A percentile compares a stretch with the other conserved stretches of the same genome.
Conservation (phyloP, 495 filamentous ascomycete genomes). For the Evernia prunastri region DNA sequence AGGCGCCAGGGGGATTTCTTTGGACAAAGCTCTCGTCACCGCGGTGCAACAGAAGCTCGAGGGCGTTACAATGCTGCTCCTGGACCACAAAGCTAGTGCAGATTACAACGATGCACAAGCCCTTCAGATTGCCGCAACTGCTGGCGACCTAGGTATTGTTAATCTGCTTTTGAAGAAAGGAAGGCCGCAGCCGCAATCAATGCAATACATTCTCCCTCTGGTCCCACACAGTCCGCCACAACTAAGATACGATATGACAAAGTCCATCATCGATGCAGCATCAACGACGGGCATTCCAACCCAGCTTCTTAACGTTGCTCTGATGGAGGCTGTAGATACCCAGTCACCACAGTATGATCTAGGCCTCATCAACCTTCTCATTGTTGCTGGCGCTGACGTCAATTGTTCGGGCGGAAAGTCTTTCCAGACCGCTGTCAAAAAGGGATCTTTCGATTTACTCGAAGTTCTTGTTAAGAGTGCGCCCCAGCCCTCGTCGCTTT, state of each 20-base stretch:
- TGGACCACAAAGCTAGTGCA: conserved; percentile 21
- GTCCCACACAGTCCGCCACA: conserved; percentile 9
- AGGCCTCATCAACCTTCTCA: conserved; percentile 11
- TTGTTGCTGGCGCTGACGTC: conserved; percentile 19
- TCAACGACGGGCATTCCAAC: neutral
- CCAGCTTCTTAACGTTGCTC: conserved; percentile 14
- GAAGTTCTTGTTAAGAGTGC: conserved; percentile 11
- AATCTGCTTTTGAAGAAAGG: conserved; percentile 20
- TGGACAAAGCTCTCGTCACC: conserved; percentile 18
- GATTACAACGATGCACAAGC: conserved; percentile 19
- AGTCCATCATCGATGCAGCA: conserved; percentile 17
- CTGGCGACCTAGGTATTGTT: conserved; percentile 11
- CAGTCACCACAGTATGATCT: neutral
- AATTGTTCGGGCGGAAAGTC: conserved; percentile 14
- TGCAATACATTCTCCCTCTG: conserved; percentile 16
- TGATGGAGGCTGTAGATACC: conserved; percentile 12
- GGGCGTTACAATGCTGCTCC: conserved; percentile 11
- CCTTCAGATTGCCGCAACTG: conserved; percentile 18
- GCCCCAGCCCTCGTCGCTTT: conserved; percentile 9
- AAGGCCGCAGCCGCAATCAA: conserved; percentile 10
- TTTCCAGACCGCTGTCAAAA: conserved; percentile 13
- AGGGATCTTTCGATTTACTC: conserved; percentile 16
- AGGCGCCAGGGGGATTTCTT: conserved; percentile 17
- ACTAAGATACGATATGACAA: conserved; percentile 18
- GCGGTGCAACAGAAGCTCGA: conserved; percentile 13